phyloP scores from a whole-genome alignment of 148 eudicot genomes.

The Persicaria maculosa region DNA sequence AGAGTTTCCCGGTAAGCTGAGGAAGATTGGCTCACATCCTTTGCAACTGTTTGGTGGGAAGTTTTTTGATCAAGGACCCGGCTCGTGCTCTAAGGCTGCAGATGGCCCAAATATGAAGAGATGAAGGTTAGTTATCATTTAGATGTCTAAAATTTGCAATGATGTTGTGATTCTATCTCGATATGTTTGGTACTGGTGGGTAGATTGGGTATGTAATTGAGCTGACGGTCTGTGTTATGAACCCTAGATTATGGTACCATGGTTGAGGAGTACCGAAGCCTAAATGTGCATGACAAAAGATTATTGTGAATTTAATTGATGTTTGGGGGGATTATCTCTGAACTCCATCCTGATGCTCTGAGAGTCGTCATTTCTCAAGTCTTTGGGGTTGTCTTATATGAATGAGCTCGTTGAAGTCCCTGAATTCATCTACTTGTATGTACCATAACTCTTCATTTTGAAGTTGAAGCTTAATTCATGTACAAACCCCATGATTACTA shows the following conservation, averaged over 20 bases:
- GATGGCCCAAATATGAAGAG: constrained; percentile 40
- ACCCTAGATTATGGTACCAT: neutral
- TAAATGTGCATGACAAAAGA: neutral
- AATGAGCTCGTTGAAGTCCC: neutral
- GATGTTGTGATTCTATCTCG: neutral
- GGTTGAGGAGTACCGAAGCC: neutral
- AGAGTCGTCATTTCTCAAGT: neutral
- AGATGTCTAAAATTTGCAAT: neutral
- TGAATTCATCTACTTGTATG: constrained; percentile 5
- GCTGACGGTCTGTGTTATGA: neutral
- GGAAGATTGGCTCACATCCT: constrained; percentile 40
- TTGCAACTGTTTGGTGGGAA: constrained; percentile 42
- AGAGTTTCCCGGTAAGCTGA: constrained; percentile 61
- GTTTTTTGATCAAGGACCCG: constrained; percentile 40
- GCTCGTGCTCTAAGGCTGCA: constrained; percentile 48
- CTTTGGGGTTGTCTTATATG: neutral
- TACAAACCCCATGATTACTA: no score
- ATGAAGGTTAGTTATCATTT: constrained; percentile 6
- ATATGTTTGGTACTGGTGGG: neutral
- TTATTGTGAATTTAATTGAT: neutral
- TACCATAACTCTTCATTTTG: no score
- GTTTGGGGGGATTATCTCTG: neutral
- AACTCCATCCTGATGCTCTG: neutral
- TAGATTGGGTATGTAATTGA: neutral
- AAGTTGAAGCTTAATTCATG: no score